Percentiles rank a stretch among this genome's conserved stretches.
phyloP scores from a whole-genome alignment of 2,329 filamentous ascomycete species.

The Penicillium sp. region DNA sequence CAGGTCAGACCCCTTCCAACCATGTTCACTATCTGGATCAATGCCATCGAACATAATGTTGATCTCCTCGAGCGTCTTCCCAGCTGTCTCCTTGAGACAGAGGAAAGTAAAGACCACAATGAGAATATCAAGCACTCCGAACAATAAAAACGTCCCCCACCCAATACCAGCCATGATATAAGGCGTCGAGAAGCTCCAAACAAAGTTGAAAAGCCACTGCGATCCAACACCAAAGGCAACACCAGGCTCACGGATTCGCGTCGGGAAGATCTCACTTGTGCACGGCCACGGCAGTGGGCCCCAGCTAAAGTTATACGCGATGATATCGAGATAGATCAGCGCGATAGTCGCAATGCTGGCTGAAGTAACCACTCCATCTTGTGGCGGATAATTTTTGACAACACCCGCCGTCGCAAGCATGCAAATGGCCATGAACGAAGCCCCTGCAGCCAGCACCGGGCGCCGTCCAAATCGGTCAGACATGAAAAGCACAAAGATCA shows the following conservation, averaged over 20 bases:
- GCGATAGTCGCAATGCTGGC: slow-evolving; percentile 52
- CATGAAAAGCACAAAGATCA: slow-evolving; percentile 53
- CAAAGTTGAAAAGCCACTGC: slow-evolving; percentile 44
- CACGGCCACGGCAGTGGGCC: slow-evolving; percentile 42
- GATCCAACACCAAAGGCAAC: slow-evolving; percentile 40
- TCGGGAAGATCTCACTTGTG: slow-evolving; percentile 39
- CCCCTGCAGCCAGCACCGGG: slow-evolving; percentile 50
- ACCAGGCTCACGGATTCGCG: slow-evolving; percentile 40
- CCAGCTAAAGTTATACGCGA: slow-evolving; percentile 45
- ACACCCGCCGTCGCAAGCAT: slow-evolving; percentile 50
- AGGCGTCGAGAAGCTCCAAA: slow-evolving; percentile 42
- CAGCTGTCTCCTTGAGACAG: slow-evolving; percentile 55
- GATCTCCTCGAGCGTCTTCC: slow-evolving; percentile 55
- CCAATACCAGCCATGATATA: slow-evolving; percentile 48
- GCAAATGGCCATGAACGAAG: slow-evolving; percentile 44
- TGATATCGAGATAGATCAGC: slow-evolving; percentile 56
- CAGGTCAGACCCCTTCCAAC: slow-evolving; percentile 7
- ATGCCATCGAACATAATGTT: slow-evolving; percentile 54
- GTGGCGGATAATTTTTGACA: slow-evolving; percentile 41
- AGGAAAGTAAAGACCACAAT: slow-evolving; percentile 53
- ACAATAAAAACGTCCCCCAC: slow-evolving; percentile 48
- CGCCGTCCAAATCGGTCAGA: slow-evolving; percentile 54
- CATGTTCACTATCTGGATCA: slow-evolving; percentile 12
- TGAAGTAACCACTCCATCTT: slow-evolving; percentile 43
- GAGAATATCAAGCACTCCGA: slow-evolving; percentile 45